These are phyloP conservation scores for Melanopsichium pennsylvanicum DNA, from an alignment of 1,284 basidiomycete species.

Conservation along the genomic window DNA sequence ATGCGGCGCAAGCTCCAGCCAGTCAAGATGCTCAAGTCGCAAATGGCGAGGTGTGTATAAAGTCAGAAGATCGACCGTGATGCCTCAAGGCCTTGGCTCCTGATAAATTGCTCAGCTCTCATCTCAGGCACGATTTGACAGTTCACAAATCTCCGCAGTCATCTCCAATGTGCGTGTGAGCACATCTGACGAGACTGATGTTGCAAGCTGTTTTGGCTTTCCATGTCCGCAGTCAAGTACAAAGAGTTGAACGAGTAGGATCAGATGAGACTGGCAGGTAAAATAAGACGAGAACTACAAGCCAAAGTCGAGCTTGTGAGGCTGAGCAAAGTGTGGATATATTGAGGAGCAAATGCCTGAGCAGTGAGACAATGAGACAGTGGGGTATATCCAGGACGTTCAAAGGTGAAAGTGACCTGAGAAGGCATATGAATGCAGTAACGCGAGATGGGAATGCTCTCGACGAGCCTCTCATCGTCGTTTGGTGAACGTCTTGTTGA, in stretches of 20 bases:
- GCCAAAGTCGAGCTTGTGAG: neutral
- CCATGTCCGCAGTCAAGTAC: neutral
- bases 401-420: constrained; percentile 4
- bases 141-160: neutral
- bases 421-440: too few species aligned
- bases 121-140: too few species aligned
- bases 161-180: neutral
- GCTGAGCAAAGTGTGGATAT: neutral
- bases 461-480: constrained; percentile 33
- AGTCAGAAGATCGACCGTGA: constrained; percentile 10
- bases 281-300: neutral
- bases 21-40: too few species aligned
- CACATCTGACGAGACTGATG: neutral
- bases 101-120: too few species aligned
- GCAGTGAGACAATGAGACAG: neutral
- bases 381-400: constrained; percentile 10
- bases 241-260: neutral
- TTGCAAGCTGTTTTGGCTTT: neutral
- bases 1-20: too few species aligned
- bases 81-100: too few species aligned
- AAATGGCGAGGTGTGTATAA: too few species aligned
- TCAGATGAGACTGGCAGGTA: neutral
- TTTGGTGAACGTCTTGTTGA: constrained; percentile 66
- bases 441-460: neutral
- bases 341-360: neutral